Evolutionary conservation across 1,139 yeast species (phyloP), one percentile per base, ranked within the genome.

Genomic region (Candida frijolesensis): DNA sequence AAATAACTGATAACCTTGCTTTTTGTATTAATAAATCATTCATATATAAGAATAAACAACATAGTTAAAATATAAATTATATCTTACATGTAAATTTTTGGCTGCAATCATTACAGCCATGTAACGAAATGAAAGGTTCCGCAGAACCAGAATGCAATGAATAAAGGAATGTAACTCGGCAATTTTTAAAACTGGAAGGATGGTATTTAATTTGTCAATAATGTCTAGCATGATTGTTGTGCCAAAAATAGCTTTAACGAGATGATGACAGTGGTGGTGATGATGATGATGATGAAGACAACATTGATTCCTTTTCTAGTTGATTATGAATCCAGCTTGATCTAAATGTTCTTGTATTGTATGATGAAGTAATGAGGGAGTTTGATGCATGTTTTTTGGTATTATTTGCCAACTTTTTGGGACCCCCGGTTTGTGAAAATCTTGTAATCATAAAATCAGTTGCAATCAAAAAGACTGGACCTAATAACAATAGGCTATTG

Each of bases 391-490:
- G 49, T 22, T 30, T 39, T 38, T 22, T 42, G 3, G 49, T 46
- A 19, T 46, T 46, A 35, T 47, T 52, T 10, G 56, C 54, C 14
- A 57, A 46, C 40, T 55, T 56, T 33, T 56, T 56, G 4, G 59
- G 46, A 12, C 33, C 46, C 5, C 49, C 49, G 7, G 54, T 44
- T 45, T 55, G 52, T 30, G 67, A 55, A 44, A 61, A 60, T 34
- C 58, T 55, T 19, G 64, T 53, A 2, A 62, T 58, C 4, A 65
- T 55, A 38, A 62, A 59, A 39, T 66, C 70, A 11, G 68, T 57
- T 2, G 64, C 58, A 9, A 66, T 51, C 25, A 66, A 48, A 43
- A 66, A 62, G 2, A 59, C 53, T 3, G 70, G 70, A 2, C 66
- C 65, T 27, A 66, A 52, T 33, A 62, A 49, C 46, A 62, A 60